Evolutionary conservation across 2,329 filamentous ascomycete genomes (phyloP), one percentile per base, ranked within the genome.

Genomic region (Chaetothyriales sp.): DNA sequence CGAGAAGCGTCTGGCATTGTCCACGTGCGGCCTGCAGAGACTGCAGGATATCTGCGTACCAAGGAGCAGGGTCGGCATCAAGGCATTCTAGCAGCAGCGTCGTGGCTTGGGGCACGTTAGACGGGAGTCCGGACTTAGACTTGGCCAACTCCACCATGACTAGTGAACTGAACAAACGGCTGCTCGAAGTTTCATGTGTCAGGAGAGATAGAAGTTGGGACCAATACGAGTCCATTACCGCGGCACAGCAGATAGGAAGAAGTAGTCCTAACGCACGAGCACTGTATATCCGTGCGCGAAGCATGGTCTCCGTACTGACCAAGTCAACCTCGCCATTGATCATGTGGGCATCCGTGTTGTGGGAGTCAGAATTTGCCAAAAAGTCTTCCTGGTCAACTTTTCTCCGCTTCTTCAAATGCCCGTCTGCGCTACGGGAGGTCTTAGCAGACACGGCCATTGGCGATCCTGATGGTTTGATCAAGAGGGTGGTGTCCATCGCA

Each of bases 341-440:
- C 84, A 98, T 95, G 60, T 94, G 89, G 8, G 89, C 92, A 66
- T 98, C 92, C 18, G 98, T 88, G 66, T 98, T 95, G 67, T 98
- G 92, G 25, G 89, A 84, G 51, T 92, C 86, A 5, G 19, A 33
- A 47, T 9, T 25, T 18, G 19, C 1, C 10, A 15, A 15, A 15
- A 40, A 40, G 15, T 86, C 82, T 0, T 85, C 86, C 66, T 88
- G 94, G n/a, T 86, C 82, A 0, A 86, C 86, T 67, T 89, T 94
- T 55, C 89, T 82, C 33, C 89, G 67, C 54, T 76, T 73, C 52
- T 74, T 66, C n/a, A 70, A 58, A 54, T 67, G 60, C 51, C 69
- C 64, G 48, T 70, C 66, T n/a, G 71, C 65, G 45, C 72, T 72
- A 56, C 53, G 65, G 68, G 5, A 58, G 47, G 67, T 69, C 69